Base-by-base conservation (phyloP, 495 filamentous ascomycete genomes). In the Parathielavia hyrcaniae region DNA sequence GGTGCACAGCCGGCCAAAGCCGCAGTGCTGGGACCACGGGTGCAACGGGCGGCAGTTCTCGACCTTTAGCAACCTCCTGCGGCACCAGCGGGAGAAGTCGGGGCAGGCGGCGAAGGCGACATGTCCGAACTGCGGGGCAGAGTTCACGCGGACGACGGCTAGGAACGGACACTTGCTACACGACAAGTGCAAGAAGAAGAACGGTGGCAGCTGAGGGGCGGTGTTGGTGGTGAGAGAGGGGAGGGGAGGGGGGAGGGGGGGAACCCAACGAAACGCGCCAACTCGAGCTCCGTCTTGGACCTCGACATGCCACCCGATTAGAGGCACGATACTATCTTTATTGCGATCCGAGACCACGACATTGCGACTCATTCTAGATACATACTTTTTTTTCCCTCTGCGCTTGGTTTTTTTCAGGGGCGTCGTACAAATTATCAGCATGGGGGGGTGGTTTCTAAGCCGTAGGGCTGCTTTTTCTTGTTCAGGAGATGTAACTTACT, bases 31-130 rank as follows among this genome's bases (percentile, higher is more conserved):
- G 88, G 91, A 96, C 48, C 91, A 96, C 63, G 91, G 90, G 10
- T 96, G 91, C 78, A 95, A 95, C 65, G 91, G 91, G 30, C 85
- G 91, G 16, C 87, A 93, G 64, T 96, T 96, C 68, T 95, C 89
- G 2, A 96, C 91, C 13, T 96, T 96, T 68, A 95, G 90, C 83
- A 96, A 96, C 69, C 81, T 96, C 0, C 78, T 96, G 6, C 81
- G 91, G 39, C 91, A 96, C 66, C 91, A 96, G 67, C 82, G 91
- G n/a, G 91, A 96, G 69, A 95, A 93, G 68, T 92, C 89, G 1
- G 91, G 91, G 10, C 89, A 88, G 17, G 89, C 91, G 38, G 75
- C 86, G 11, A 95, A 95, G 70, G 89, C 89, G 14, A 83, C 84
- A 43, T 96, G 91, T 62, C 89, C 88, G 16, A 83, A 88, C 57